Base-by-base conservation (phyloP, 1,139 yeast genomes). In the Nadsonia starkeyi-henricii region DNA sequence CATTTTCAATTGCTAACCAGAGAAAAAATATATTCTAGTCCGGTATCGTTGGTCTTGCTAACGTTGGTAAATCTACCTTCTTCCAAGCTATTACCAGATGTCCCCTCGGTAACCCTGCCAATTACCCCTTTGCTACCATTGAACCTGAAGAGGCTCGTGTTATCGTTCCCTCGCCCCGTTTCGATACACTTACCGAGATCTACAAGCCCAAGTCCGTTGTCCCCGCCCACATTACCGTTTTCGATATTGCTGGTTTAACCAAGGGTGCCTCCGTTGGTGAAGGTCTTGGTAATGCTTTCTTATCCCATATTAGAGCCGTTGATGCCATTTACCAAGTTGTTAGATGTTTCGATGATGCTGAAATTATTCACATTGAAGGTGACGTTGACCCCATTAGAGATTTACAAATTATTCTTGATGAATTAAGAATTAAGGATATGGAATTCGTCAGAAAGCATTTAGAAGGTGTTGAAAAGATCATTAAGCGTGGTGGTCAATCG, bases 81-180 rank as follows among this genome's bases (percentile, higher is more conserved):
- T 75, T 75, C 61, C 79, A 75, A 56, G 75, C 78, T 30, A 76
- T 86, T 53, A 85, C 95, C 18, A 74, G 74, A 69, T 85, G 85
- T 62, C 91, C 91, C 47, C 74, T 88, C 60, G 96, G 96, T 60
- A 86, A 85, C 71, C 96, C 97, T 53, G 96, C 96, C 53, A 88
- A 88, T 70, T 91, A 89, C 64, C 96, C 96, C 41, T 88, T 88
- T 65, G 96, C 96, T 52, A 89, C 97, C 51, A 88, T 89, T 68
- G 96, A 89, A 60, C 96, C 97, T 46, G 96, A 88, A 73, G 96
- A 86, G 72, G 96, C 96, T 44, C 77, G 94, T 68, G 95, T 86
- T 51, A 78, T 81, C 58, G 96, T 88, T 51, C 96, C 96, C 58
- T 84, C 95, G 45, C 74, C 83, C 55, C 79, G 95, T 67, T 79